Percentiles rank a stretch among this genome's conserved stretches.
Conservation (phyloP, 192 early-diverging fungal genomes). For the Coemansia sp. region DNA sequence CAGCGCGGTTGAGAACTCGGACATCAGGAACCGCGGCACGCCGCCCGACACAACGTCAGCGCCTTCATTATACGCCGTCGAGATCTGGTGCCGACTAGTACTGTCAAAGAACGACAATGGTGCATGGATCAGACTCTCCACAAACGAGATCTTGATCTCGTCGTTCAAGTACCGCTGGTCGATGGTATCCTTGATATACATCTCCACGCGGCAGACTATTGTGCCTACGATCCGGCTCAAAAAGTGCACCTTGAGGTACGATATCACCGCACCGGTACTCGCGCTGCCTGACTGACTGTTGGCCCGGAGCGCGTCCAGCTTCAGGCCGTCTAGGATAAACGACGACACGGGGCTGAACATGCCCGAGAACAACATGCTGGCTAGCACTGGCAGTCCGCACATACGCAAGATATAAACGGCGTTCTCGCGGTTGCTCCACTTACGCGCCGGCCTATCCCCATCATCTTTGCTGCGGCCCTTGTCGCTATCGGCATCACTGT, state of each 20-base stretch:
- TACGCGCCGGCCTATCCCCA: slow-evolving; percentile 3
- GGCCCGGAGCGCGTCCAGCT: slow-evolving; percentile 26
- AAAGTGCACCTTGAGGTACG: slow-evolving; percentile 29
- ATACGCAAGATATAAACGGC: slow-evolving; percentile 19
- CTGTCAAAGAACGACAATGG: slow-evolving; percentile 48
- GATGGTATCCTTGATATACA: slow-evolving; percentile 2
- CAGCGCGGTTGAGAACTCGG: slow-evolving; percentile 11
- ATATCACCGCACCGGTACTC: slow-evolving; percentile 11
- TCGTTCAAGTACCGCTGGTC: slow-evolving; percentile 6
- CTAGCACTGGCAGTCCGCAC: slow-evolving; percentile 23
- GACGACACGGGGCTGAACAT: slow-evolving; percentile 23
- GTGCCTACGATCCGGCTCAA: not conserved
- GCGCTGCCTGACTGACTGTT: slow-evolving; percentile 11
- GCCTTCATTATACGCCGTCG: slow-evolving; percentile 18
- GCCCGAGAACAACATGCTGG: slow-evolving; percentile 19
- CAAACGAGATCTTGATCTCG: slow-evolving; percentile 23
- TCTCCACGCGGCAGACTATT: not conserved
- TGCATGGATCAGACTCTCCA: slow-evolving; percentile 27
- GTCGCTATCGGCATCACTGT: not conserved
- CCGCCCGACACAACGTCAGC: slow-evolving; percentile 12
- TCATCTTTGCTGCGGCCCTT: not conserved
- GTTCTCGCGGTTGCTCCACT: slow-evolving; percentile 43
- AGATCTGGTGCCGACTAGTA: slow-evolving; percentile 29
- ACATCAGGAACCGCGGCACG: slow-evolving; percentile 21
- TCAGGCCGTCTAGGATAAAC: slow-evolving; percentile 25